Percentiles rank a stretch among this genome's conserved stretches.
Evolutionary conservation across 345 rosid species (phyloP).

Genomic region (Trapa bicornis): DNA sequence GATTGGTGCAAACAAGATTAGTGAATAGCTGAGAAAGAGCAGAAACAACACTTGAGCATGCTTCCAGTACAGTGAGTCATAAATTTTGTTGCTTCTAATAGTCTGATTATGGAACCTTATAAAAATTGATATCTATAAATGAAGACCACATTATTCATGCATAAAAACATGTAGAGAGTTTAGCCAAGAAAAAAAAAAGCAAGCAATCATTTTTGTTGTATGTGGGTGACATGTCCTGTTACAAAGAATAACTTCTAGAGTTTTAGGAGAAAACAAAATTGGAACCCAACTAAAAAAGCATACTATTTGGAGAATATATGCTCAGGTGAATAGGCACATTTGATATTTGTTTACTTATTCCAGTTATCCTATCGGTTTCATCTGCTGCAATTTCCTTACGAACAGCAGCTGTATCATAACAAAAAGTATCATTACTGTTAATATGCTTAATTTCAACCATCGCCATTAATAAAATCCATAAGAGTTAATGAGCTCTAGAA

Average conservation of each 20-base stretch:
- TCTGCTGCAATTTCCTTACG: slow-evolving; percentile 61
- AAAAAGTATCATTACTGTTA: background rate
- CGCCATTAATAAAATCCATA: background rate
- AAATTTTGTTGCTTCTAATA: background rate
- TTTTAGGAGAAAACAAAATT: background rate
- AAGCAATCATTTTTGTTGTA: too few species aligned
- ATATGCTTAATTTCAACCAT: background rate
- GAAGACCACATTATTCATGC: background rate
- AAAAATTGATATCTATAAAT: background rate
- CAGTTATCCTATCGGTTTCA: slow-evolving; percentile 70
- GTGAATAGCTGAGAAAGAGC: background rate
- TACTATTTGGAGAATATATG: slow-evolving; percentile 78
- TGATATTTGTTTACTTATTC: slow-evolving; percentile 57
- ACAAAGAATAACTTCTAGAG: background rate
- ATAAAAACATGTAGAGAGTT: too few species aligned
- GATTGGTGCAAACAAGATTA: slow-evolving; percentile 1
- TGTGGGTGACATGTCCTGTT: background rate
- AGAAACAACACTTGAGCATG: background rate
- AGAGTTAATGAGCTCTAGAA: background rate
- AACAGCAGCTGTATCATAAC: slow-evolving; percentile 38
- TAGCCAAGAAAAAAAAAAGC: too few species aligned
- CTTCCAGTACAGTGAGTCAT: background rate
- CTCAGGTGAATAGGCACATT: slow-evolving; percentile 65
- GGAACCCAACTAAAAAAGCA: slow-evolving; percentile 9
- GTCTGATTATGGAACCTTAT: background rate